Base-by-base conservation (phyloP, 108 stramenopile genomes). In the Schizochytrium sp. region DNA sequence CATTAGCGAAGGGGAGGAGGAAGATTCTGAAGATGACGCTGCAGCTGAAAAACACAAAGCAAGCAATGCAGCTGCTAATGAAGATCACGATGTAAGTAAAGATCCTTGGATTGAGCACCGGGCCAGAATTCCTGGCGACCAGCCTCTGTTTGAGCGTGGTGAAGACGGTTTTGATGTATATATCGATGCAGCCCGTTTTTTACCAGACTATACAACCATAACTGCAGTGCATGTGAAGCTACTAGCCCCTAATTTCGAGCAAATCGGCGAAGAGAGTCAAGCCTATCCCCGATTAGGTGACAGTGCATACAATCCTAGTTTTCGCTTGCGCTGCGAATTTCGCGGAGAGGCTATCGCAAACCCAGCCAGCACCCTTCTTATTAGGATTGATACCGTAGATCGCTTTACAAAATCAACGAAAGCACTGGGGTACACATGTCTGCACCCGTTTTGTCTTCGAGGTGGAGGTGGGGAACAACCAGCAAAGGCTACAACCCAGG, bases 131-230 rank as follows among this genome's bases (percentile, higher is more conserved):
- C 5, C 76, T 47, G n/a, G 76, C 15, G 10, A 55, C 47, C 76
- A 17, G 76, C 8, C 50, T 28, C 76, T 55, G 13, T 83, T 83
- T 28, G 76, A 55, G 47, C 76, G 87, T 13, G 87, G 56, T 1
- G 90, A 72, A 8, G 90, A 90, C 3, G 90, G 90, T 1, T 88
- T 88, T 57, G 90, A 90, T 28, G 69, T 90, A 15, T 90, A 90
- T 45, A 57, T 90, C 4, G 90, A 90, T 28, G 88, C 60, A 8
- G 87, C 87, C 4, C 87, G 87, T 4, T 90, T 5, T 58, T 61
- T 90, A 45, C 90, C 90, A 4, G 90, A 90, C 72, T 76, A 90
- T 28, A 28, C 46, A 44, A 88, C 90, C 4, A 88, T 90, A 50
- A 61, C 61, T 5, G 42, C 19, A 45, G 87, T 88, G 41, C 72